A percentile compares a stretch with the other conserved stretches of the same genome.
These are phyloP conservation scores for Hypoxylon crocopeplum DNA, from an alignment of 495 filamentous ascomycete species.

Conservation along the genomic window DNA sequence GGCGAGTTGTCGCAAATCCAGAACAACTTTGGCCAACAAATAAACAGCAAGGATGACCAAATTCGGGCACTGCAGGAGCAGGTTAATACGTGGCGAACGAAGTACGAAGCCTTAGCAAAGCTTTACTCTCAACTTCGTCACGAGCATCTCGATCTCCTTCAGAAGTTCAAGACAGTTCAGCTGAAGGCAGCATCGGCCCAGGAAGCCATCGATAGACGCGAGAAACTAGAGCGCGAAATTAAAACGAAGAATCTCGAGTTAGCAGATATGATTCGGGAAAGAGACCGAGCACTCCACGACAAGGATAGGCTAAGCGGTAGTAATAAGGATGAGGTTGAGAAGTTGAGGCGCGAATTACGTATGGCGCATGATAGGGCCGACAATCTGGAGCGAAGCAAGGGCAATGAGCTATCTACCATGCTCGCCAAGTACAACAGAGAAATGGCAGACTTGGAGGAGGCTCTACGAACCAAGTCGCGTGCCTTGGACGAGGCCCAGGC, in stretches of 20 bases:
- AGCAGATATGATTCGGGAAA: conserved; percentile 97
- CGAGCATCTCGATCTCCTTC: conserved; percentile 91
- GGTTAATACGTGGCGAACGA: conserved; percentile 94
- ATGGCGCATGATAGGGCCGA: conserved; percentile 92
- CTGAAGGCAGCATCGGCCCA: conserved; percentile 95
- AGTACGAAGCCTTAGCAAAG: conserved; percentile 96
- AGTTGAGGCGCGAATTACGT: conserved; percentile 93
- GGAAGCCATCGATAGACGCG: conserved; percentile 92
- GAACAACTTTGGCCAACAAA: conserved; percentile 83
- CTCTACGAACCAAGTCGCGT: conserved; percentile 85
- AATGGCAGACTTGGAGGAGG: conserved; percentile 94
- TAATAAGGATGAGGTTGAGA: conserved; percentile 93
- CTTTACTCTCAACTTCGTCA: conserved; percentile 94
- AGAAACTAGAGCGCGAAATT: conserved; percentile 94
- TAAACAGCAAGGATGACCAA: conserved; percentile 89
- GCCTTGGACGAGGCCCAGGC: conserved; percentile 83
- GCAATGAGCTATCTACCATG: conserved; percentile 91
- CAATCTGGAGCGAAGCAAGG: conserved; percentile 90
- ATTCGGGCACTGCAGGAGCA: conserved; percentile 92
- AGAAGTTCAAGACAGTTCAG: conserved; percentile 95
- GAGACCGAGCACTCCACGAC: conserved; percentile 93
- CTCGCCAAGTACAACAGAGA: conserved; percentile 95
- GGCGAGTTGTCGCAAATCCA: conserved; percentile 83
- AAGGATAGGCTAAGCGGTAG: conserved; percentile 82
- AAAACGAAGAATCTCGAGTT: conserved; percentile 99